These are phyloP conservation scores for Acanthamoeba lenticulata DNA, from an alignment of 208 protist species.

Conservation along the genomic window DNA sequence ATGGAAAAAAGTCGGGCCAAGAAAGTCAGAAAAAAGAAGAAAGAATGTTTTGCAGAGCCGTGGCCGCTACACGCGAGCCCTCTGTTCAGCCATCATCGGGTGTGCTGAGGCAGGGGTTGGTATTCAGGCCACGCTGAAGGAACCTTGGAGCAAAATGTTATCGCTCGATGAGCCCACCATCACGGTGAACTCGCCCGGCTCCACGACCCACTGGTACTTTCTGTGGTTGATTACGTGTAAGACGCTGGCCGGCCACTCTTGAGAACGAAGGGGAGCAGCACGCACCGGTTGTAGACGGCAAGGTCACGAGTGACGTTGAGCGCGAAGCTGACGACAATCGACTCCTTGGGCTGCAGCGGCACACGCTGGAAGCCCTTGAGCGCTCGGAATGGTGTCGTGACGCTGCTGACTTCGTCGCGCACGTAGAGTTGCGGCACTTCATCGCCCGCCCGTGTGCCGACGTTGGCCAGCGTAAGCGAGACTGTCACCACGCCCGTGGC, in stretches of 20 bases:
- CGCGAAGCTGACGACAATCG: not conserved
- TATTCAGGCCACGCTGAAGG: no score
- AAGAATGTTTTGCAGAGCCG: no score
- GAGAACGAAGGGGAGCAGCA: no score
- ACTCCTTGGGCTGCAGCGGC: not conserved
- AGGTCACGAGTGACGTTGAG: not conserved
- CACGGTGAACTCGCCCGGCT: not conserved
- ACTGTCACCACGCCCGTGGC: not conserved
- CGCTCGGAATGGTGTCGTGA: not conserved
- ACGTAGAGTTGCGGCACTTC: not conserved
- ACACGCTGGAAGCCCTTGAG: conserved; percentile 8
- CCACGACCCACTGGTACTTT: not conserved
- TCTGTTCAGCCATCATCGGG: no score
- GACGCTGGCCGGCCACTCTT: no score
- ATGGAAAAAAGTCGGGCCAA: no score
- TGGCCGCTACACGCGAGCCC: no score
- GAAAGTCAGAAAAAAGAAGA: no score
- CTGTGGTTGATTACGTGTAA: no score
- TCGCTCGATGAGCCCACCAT: not conserved
- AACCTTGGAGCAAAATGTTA: no score
- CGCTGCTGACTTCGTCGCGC: conserved; percentile 20
- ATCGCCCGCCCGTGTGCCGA: not conserved
- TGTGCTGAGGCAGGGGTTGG: no score
- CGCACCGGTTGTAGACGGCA: not conserved
- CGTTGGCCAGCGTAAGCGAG: not conserved